phyloP scores from a whole-genome alignment of 169 alveolate species.

The Eimeria sp. region DNA sequence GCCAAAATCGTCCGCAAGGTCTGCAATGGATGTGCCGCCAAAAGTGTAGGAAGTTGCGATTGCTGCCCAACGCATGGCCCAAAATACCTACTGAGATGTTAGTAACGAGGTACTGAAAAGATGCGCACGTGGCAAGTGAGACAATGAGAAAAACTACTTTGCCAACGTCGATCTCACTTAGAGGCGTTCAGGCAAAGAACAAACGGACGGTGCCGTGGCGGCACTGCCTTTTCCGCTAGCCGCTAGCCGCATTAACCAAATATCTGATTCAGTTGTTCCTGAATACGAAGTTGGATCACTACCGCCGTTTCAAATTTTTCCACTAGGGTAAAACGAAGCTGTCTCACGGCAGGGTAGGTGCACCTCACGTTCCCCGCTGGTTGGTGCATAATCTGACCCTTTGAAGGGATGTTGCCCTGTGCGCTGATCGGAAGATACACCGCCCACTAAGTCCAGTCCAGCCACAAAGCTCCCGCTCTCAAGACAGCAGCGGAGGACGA shows the following conservation, averaged over 20 bases:
- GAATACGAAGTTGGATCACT: conserved; percentile 80
- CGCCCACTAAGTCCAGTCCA: too few relatives aligned
- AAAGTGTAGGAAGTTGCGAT: conserved; percentile 36
- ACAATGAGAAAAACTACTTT: conserved; percentile 79
- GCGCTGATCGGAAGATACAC: too few relatives aligned
- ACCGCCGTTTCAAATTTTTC: conserved; percentile 84
- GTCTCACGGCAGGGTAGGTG: too few relatives aligned
- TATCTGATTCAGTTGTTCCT: conserved; percentile 72
- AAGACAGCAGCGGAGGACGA: too few relatives aligned
- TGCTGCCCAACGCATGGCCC: conserved; percentile 16
- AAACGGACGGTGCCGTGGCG: conserved; percentile 82
- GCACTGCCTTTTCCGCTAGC: conserved; percentile 84
- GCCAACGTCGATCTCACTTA: conserved; percentile 85
- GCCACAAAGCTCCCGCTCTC: too few relatives aligned
- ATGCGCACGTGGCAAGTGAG: neutral
- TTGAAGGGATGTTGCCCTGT: too few relatives aligned
- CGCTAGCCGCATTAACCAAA: conserved; percentile 77
- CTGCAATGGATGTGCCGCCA: conserved; percentile 58
- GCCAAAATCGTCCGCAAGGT: conserved; percentile 79
- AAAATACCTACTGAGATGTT: neutral
- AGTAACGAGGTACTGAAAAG: conserved; percentile 32
- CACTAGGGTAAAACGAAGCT: too few relatives aligned
- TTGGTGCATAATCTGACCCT: too few relatives aligned
- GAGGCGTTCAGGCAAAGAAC: conserved; percentile 84
- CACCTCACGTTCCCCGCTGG: too few relatives aligned